Evolutionary conservation across 78 protist genomes (phyloP).

Genomic region (Tieghemostelium lacteum): DNA sequence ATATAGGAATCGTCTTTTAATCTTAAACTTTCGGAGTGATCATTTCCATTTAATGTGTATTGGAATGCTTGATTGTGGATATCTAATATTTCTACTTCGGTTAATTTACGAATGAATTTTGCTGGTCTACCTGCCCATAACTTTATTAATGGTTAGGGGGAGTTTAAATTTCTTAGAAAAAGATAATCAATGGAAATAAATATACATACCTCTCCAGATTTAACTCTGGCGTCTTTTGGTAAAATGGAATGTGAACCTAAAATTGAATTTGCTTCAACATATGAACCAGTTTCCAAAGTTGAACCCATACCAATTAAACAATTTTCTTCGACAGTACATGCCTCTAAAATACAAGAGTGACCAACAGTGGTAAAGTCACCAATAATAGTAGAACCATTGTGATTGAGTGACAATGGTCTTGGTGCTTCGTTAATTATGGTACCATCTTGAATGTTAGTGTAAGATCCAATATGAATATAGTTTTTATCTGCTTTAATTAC

Average conservation of each 20-base stretch:
- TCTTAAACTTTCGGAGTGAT: slow-evolving; percentile 4
- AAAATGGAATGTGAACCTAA: slow-evolving; percentile 74
- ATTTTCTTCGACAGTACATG: slow-evolving; percentile 83
- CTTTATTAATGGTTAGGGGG: not conserved
- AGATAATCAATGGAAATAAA: not conserved
- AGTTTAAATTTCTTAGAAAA: not conserved
- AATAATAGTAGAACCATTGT: slow-evolving; percentile 72
- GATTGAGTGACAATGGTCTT: slow-evolving; percentile 63
- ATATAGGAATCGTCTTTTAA: slow-evolving; percentile 27
- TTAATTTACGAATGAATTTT: slow-evolving; percentile 35
- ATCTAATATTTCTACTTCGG: slow-evolving; percentile 39
- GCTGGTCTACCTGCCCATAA: slow-evolving; percentile 81
- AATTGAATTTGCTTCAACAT: slow-evolving; percentile 73
- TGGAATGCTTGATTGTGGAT: slow-evolving; percentile 38
- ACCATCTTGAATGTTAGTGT: slow-evolving; percentile 72
- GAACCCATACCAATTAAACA: slow-evolving; percentile 81
- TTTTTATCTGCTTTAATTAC: slow-evolving; percentile 73
- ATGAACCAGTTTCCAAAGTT: slow-evolving; percentile 56
- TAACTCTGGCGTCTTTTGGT: slow-evolving; percentile 60
- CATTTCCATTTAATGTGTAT: slow-evolving; percentile 5
- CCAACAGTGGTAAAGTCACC: slow-evolving; percentile 78
- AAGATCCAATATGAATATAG: slow-evolving; percentile 63
- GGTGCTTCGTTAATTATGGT: slow-evolving; percentile 52
- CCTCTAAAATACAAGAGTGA: slow-evolving; percentile 74
- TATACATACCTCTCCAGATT: slow-evolving; percentile 52